These are phyloP conservation scores for Sporothrix globosa DNA, from an alignment of 2,329 filamentous ascomycete species.

Conservation along the genomic window DNA sequence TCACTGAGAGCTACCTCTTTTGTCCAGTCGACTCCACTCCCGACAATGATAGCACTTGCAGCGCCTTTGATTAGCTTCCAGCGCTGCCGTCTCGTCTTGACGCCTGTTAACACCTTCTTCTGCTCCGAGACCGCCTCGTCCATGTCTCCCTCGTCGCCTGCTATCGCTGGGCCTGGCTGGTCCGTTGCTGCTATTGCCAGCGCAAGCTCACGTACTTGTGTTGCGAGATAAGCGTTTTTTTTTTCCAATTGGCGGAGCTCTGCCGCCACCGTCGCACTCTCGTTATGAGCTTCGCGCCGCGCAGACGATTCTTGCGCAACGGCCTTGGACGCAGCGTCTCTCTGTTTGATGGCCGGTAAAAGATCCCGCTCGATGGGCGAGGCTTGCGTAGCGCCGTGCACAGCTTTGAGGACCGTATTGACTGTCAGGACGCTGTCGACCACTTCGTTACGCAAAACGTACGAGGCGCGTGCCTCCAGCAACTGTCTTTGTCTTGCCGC, in stretches of 20 bases:
- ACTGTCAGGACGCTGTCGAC: slow-evolving; percentile 70
- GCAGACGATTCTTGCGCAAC: slow-evolving; percentile 63
- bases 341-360: slow-evolving; percentile 65
- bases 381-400: slow-evolving; percentile 68
- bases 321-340: slow-evolving; percentile 67
- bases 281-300: slow-evolving; percentile 54
- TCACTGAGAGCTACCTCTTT: slow-evolving; percentile 67
- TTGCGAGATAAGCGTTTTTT: slow-evolving; percentile 65
- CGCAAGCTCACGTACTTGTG: slow-evolving; percentile 63
- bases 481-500: slow-evolving; percentile 66
- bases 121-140: slow-evolving; percentile 57
- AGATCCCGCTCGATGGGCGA: slow-evolving; percentile 71
- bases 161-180: slow-evolving; percentile 58
- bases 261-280: slow-evolving; percentile 60
- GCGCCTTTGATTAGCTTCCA: slow-evolving; percentile 79
- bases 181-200: slow-evolving; percentile 54
- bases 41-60: slow-evolving; percentile 75
- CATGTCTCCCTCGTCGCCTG: slow-evolving; percentile 45
- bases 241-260: slow-evolving; percentile 60
- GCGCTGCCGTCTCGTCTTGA: slow-evolving; percentile 65
- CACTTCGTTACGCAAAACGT: slow-evolving; percentile 70
- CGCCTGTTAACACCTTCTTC: slow-evolving; percentile 58
- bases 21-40: slow-evolving; percentile 82
- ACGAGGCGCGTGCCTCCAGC: slow-evolving; percentile 70
- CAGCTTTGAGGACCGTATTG: slow-evolving; percentile 75